Percentiles rank a stretch among this genome's conserved stretches.
These are phyloP conservation scores for Oryza punctata DNA, from an alignment of 176 grass and related monocot genomes.

Conservation along the genomic window DNA sequence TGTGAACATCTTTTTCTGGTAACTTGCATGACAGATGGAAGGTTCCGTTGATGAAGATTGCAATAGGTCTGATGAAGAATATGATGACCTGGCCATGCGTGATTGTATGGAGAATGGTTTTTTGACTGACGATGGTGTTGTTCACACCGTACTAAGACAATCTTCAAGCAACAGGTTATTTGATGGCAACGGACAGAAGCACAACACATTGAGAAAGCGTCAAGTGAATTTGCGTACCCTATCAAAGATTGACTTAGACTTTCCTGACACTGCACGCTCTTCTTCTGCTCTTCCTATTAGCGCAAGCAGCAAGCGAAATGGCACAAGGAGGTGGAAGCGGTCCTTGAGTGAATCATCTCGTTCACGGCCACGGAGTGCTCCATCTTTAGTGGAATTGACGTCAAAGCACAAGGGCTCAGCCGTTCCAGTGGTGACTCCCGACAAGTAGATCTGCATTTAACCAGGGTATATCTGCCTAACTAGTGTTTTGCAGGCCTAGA, in stretches of 20 bases:
- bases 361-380: constrained; percentile 41
- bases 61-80: constrained; percentile 88
- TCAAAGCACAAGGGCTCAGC: constrained; percentile 26
- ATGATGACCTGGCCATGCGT: constrained; percentile 75
- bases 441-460: constrained; percentile 34
- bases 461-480: background rate
- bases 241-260: constrained; percentile 40
- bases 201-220: constrained; percentile 37
- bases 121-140: constrained; percentile 54
- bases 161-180: constrained; percentile 31
- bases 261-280: constrained; percentile 40
- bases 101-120: constrained; percentile 67
- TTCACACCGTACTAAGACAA: constrained; percentile 38
- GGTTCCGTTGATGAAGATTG: constrained; percentile 86
- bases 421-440: constrained; percentile 33
- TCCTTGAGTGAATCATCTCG: constrained; percentile 58
- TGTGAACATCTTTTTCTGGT: background rate
- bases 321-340: constrained; percentile 51
- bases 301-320: constrained; percentile 15
- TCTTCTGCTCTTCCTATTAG: constrained; percentile 15
- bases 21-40: constrained; percentile 63
- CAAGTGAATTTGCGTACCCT: constrained; percentile 44
- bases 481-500: background rate
- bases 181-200: constrained; percentile 14
- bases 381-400: constrained; percentile 23